Evolutionary conservation across 2,329 filamentous ascomycete species (phyloP).

Genomic region (Colletotrichum camelliae): DNA sequence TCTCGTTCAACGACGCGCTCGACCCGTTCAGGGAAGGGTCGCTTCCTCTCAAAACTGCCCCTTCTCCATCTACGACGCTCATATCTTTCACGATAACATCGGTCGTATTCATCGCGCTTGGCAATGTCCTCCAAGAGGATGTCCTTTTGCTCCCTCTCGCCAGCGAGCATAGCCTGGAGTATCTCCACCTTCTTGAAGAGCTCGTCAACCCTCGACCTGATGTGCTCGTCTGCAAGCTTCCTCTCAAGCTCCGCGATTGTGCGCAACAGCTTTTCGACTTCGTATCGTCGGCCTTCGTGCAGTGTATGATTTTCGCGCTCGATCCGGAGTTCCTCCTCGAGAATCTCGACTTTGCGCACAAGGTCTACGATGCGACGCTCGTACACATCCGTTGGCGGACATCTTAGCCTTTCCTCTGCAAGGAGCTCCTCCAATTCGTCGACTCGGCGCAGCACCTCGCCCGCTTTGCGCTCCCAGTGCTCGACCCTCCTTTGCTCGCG

Average conservation of each 20-base stretch:
- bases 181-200: constrained; percentile 13
- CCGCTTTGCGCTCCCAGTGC: constrained; percentile 90
- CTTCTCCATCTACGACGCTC: constrained; percentile 6
- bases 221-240: constrained; percentile 10
- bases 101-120: constrained; percentile 11
- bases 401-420: constrained; percentile 1
- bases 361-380: constrained; percentile 13
- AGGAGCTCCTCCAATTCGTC: constrained; percentile 10
- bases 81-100: background rate
- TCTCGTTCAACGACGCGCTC: background rate
- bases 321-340: constrained; percentile 11
- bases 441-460: background rate
- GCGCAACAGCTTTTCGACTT: constrained; percentile 8
- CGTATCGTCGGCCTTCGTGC: background rate
- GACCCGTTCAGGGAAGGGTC: background rate
- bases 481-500: constrained; percentile 93
- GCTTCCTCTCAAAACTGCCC: constrained; percentile 7
- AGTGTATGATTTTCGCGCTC: constrained; percentile 3
- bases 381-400: background rate
- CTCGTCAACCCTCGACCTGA: background rate
- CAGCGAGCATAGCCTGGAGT: constrained; percentile 4
- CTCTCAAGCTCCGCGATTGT: constrained; percentile 2
- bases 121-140: constrained; percentile 13
- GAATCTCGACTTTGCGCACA: constrained; percentile 10
- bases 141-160: constrained; percentile 3